Evolutionary conservation across 1,284 basidiomycete species (phyloP).

Genomic region (Hymenochaete sp.): DNA sequence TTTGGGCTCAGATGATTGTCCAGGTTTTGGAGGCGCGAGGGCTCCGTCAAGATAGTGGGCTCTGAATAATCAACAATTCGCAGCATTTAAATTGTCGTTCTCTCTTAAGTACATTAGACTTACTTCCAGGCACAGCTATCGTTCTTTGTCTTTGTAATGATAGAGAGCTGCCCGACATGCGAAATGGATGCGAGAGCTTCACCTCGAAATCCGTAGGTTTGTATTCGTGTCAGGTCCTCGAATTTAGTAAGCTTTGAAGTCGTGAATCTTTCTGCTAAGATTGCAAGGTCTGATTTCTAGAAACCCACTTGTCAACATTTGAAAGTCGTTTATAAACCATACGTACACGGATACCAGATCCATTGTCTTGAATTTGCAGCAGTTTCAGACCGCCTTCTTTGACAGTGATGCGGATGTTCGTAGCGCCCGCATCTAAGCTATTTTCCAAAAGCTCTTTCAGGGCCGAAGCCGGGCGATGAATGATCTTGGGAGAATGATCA

Average conservation of each 20-base stretch:
- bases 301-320: constrained; percentile 1
- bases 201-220: constrained; percentile 95
- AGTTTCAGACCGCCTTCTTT: constrained; percentile 96
- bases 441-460: constrained; percentile 97
- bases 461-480: constrained; percentile 92
- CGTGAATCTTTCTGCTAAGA: constrained; percentile 92
- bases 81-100: not conserved
- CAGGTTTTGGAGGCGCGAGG: constrained; percentile 61
- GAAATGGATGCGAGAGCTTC: constrained; percentile 97
- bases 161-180: constrained; percentile 84
- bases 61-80: constrained; percentile 33
- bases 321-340: not conserved
- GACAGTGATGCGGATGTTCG: constrained; percentile 78
- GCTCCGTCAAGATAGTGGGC: constrained; percentile 73
- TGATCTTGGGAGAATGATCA: constrained; percentile 54
- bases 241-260: constrained; percentile 90
- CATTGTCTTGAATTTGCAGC: constrained; percentile 95
- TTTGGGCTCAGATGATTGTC: constrained; percentile 66
- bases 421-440: constrained; percentile 86
- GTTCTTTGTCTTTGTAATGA: constrained; percentile 79
- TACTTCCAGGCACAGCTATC: constrained; percentile 89
- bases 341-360: constrained; percentile 82
- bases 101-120: constrained; percentile 23
- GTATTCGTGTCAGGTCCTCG: constrained; percentile 77
- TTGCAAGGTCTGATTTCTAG: constrained; percentile 69